These are phyloP conservation scores for Huntiella abstrusa DNA, from an alignment of 2,329 filamentous ascomycete species.

Conservation along the genomic window DNA sequence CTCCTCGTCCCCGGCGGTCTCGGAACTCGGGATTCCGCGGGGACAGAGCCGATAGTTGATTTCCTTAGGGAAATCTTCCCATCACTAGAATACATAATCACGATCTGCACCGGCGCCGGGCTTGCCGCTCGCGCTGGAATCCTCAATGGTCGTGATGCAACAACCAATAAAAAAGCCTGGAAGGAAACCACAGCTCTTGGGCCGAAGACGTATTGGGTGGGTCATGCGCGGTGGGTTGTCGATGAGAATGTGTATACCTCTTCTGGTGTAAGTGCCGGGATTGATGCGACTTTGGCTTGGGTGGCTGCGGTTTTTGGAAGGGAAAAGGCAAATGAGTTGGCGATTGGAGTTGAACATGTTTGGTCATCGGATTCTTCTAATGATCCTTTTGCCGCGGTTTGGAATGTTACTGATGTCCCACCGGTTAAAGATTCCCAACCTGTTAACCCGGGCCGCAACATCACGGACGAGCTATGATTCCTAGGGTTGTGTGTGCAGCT, in stretches of 20 bases:
- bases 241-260: slow-evolving; percentile 51
- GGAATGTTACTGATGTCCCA: slow-evolving; percentile 3
- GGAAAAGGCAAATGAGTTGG: background rate
- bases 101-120: slow-evolving; percentile 46
- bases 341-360: slow-evolving; percentile 1
- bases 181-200: slow-evolving; percentile 26
- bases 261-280: slow-evolving; percentile 29
- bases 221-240: slow-evolving; percentile 41
- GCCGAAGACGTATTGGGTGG: slow-evolving; percentile 38
- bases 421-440: background rate
- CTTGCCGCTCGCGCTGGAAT: slow-evolving; percentile 39
- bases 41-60: slow-evolving; percentile 18
- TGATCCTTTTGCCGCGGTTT: slow-evolving; percentile 1
- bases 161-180: slow-evolving; percentile 47
- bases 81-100: slow-evolving; percentile 35
- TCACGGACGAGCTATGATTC: too few species aligned
- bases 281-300: background rate
- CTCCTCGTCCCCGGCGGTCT: slow-evolving; percentile 47
- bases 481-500: too few species aligned
- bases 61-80: slow-evolving; percentile 27
- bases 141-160: slow-evolving; percentile 40
- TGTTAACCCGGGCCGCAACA: too few species aligned
- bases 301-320: background rate
- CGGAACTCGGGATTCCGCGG: slow-evolving; percentile 24
- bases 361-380: background rate